These are phyloP conservation scores for Begonia loranthoides DNA, from an alignment of 306 rosid genomes.

Conservation along the genomic window DNA sequence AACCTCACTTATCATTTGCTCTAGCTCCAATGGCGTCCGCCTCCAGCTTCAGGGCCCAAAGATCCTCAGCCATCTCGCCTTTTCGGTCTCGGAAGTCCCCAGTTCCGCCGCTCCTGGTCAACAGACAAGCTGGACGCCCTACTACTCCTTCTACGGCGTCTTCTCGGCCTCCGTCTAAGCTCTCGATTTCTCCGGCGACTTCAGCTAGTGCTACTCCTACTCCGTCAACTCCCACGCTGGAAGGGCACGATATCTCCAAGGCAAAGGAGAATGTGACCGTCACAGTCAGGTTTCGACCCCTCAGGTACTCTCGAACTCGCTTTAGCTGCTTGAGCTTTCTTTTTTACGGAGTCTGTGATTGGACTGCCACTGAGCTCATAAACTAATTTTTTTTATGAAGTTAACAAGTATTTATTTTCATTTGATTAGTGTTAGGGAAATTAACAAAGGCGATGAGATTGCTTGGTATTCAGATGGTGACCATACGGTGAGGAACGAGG, in stretches of 20 bases:
- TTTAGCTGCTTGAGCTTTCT: conserved; percentile 1
- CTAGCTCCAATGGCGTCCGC: conserved; percentile 37
- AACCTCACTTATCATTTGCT: conserved; percentile 2
- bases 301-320: conserved; percentile 32
- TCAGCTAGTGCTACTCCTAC: conserved; percentile 11
- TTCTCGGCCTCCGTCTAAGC: conserved; percentile 28
- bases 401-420: neutral
- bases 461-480: conserved; percentile 93
- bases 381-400: neutral
- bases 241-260: conserved; percentile 33
- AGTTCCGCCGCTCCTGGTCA: conserved; percentile 6
- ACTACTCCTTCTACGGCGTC: conserved; percentile 39
- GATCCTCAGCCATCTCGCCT: conserved; percentile 41
- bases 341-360: neutral
- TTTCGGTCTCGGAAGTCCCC: conserved; percentile 51
- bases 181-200: conserved; percentile 27
- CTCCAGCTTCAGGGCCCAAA: conserved; percentile 31
- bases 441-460: conserved; percentile 71
- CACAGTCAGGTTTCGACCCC: conserved; percentile 82
- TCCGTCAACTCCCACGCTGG: conserved; percentile 19
- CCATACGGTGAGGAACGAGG: conserved; percentile 49
- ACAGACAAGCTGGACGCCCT: conserved; percentile 33
- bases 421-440: conserved; percentile 48
- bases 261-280: conserved; percentile 78
- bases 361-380: conserved; percentile 1